These are phyloP conservation scores for Wickerhamomyces sp. DNA, from an alignment of 1,139 yeast genomes.

Conservation along the genomic window DNA sequence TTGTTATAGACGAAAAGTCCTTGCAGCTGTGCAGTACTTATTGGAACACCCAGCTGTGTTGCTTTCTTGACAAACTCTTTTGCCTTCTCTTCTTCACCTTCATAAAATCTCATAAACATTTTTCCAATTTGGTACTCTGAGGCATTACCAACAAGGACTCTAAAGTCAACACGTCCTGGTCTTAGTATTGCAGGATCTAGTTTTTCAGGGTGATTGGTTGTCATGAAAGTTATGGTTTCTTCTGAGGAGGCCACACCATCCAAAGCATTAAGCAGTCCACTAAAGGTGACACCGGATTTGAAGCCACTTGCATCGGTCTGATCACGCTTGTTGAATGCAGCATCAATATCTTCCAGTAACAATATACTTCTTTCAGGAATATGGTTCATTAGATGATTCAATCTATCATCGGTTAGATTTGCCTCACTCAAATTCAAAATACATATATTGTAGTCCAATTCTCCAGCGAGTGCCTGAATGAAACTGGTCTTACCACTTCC, in stretches of 20 bases:
- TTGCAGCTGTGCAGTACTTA: conserved; percentile 92
- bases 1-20: conserved; percentile 94
- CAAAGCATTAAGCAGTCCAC: conserved; percentile 86
- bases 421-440: conserved; percentile 85
- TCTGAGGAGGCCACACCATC: conserved; percentile 99
- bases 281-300: conserved; percentile 85
- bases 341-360: conserved; percentile 88
- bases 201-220: conserved; percentile 93
- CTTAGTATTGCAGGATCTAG: conserved; percentile 78
- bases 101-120: conserved; percentile 89
- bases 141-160: conserved; percentile 80
- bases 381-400: conserved; percentile 93
- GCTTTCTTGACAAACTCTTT: conserved; percentile 54
- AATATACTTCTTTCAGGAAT: conserved; percentile 86
- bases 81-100: conserved; percentile 56
- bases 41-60: conserved; percentile 45
- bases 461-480: conserved; percentile 96
- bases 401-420: conserved; percentile 87
- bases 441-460: conserved; percentile 91
- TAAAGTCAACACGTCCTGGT: conserved; percentile 93
- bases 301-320: conserved; percentile 75
- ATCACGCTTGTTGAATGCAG: conserved; percentile 83
- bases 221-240: conserved; percentile 94
- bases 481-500: conserved; percentile 96
- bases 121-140: conserved; percentile 68